Base-by-base conservation (phyloP, 345 rosid species). In the Chamaenerion angustifolium region DNA sequence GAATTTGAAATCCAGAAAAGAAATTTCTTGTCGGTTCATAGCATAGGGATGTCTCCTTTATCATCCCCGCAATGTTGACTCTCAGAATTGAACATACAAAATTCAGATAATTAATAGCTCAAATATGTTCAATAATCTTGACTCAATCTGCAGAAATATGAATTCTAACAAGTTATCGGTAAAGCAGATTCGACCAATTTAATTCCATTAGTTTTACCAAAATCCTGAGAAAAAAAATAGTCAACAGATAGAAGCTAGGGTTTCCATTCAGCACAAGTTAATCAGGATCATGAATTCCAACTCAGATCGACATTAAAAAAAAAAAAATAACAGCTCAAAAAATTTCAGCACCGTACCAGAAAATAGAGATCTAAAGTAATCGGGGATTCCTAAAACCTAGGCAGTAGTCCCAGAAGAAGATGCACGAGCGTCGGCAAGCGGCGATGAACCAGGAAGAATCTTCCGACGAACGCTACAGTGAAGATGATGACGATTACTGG, bases 391-490 rank as follows among this genome's bases (percentile, higher is more conserved):
- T 27, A 43, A 47, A 56, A 37, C 25, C 42, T 41, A 48, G 25
- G 55, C 50, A 55, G 45, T 46, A 21, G 54, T 42, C 7, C 8
- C 46, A 42, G 15, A 48, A 52, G 35, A 17, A 1, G 3, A 31
- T 31, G 37, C 37, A 31, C 37, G 10, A 4, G 8, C 37, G 37
- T 31, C 37, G 25, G 2, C 25, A 17, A 58, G 58, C 42, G 23
- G 54, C 55, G 51, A 12, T 68, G 63, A 60, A 72, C 67, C 75
- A 76, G 72, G 57, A 45, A 49, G 68, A 67, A 66, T 60, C 71
- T 71, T 63, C 77, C 81, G 76, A 66, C 55, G 65, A 69, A 59
- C 75, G 64, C 58, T 57, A 64, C 82, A 64, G 85, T 73, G 43
- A 56, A 62, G 48, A 41, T 31, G 62, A 45, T 46, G 43, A 31